A percentile compares a stretch with the other conserved stretches of the same genome.
Evolutionary conservation across 805 yeast genomes (phyloP).

Genomic region (Cyberlindnera xishuangbannaensis): DNA sequence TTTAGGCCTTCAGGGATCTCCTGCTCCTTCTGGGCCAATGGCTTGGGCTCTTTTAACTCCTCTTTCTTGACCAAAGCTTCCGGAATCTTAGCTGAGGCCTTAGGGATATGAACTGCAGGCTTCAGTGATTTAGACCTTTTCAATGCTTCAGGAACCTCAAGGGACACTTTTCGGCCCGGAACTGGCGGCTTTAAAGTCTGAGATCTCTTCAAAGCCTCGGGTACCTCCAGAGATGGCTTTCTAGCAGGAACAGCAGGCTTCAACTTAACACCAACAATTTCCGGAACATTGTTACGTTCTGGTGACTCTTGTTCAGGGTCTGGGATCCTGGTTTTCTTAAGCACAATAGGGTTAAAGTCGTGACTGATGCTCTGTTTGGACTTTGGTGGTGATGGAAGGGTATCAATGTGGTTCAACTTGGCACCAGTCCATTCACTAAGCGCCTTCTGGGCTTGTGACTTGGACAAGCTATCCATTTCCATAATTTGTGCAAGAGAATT

Average conservation of each 20-base stretch:
- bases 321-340: slow-evolving; percentile 20
- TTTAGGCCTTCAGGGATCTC: slow-evolving; percentile 13
- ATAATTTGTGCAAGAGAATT: slow-evolving; percentile 27
- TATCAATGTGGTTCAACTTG: slow-evolving; percentile 16
- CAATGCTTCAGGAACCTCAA: slow-evolving; percentile 20
- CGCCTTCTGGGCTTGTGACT: slow-evolving; percentile 11
- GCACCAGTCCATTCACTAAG: slow-evolving; percentile 12
- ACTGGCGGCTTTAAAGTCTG: slow-evolving; percentile 20
- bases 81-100: slow-evolving; percentile 17
- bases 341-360: slow-evolving; percentile 9
- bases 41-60: slow-evolving; percentile 6
- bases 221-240: slow-evolving; percentile 15
- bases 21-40: slow-evolving; percentile 7
- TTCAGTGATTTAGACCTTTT: slow-evolving; percentile 13
- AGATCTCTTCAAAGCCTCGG: slow-evolving; percentile 18
- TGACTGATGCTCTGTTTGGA: too few species aligned
- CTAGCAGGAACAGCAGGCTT: slow-evolving; percentile 6
- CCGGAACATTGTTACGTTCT: neutral
- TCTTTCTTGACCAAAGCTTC: slow-evolving; percentile 17
- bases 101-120: slow-evolving; percentile 20
- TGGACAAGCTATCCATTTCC: slow-evolving; percentile 10
- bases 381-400: slow-evolving; percentile 1
- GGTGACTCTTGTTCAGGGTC: too few species aligned
- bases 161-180: slow-evolving; percentile 16
- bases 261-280: slow-evolving; percentile 1